These are phyloP conservation scores for Dothidotthia symphoricarpi DNA, from an alignment of 2,329 filamentous ascomycete species.

Conservation along the genomic window DNA sequence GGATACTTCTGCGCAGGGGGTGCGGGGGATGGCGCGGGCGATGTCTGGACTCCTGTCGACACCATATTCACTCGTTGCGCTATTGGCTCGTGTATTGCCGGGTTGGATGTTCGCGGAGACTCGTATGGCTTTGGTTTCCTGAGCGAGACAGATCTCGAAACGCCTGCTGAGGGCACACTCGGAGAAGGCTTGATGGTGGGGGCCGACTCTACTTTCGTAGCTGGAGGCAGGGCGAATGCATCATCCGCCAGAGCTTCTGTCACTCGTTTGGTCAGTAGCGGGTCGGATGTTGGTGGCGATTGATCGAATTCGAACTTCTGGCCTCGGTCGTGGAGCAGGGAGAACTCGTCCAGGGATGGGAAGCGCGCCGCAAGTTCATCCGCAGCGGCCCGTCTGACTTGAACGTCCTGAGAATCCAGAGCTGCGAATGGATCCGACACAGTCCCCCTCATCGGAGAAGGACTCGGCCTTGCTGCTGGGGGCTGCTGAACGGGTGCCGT, in stretches of 20 bases:
- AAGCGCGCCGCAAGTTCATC: constrained; percentile 86
- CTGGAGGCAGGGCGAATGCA: constrained; percentile 62
- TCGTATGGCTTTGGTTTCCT: constrained; percentile 29
- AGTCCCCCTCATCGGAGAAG: constrained; percentile 68
- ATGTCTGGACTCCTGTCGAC: constrained; percentile 80
- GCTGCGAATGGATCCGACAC: constrained; percentile 85
- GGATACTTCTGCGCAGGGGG: constrained; percentile 35
- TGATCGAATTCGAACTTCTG: constrained; percentile 77
- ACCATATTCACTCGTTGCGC: constrained; percentile 57
- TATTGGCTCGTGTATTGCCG: constrained; percentile 45
- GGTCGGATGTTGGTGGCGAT: constrained; percentile 40
- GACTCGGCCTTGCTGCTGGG: constrained; percentile 54
- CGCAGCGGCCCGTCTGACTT: constrained; percentile 50
- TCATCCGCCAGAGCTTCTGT: constrained; percentile 79
- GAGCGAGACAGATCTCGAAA: constrained; percentile 35
- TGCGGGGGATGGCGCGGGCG: constrained; percentile 48
- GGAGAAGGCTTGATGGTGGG: constrained; percentile 31
- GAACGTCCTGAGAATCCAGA: constrained; percentile 66
- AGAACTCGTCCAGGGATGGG: constrained; percentile 89
- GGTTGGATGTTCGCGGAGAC: constrained; percentile 23
- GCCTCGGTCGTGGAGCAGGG: constrained; percentile 80
- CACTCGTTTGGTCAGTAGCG: constrained; percentile 62
- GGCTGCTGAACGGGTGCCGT: constrained; percentile 51
- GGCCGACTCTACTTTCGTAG: constrained; percentile 26
- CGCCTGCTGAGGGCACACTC: constrained; percentile 30